Percentiles rank a stretch among this genome's conserved stretches.
phyloP scores from a whole-genome alignment of 176 grass and related monocot species.

The Oryza longistaminata region DNA sequence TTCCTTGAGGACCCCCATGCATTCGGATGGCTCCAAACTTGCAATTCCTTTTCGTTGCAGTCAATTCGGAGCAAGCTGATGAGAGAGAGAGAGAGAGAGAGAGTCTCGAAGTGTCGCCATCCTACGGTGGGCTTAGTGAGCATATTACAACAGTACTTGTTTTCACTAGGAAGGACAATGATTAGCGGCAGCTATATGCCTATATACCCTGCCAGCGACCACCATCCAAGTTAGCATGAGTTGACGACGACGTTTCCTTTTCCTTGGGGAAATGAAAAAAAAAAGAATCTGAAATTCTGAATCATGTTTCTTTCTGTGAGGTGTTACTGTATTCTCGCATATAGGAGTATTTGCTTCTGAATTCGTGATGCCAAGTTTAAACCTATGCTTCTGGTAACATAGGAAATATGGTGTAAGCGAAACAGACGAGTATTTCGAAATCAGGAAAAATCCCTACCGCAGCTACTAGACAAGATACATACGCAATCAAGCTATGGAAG shows the following conservation, averaged over 20 bases:
- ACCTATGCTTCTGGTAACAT: too few species aligned
- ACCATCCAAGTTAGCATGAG: not conserved
- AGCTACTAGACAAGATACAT: too few species aligned
- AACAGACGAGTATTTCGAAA: too few species aligned
- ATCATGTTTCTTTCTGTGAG: not conserved
- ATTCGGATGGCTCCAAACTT: not conserved
- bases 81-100: not conserved
- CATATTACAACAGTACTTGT: slow-evolving; percentile 26
- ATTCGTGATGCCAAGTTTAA: too few species aligned
- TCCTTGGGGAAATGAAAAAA: not conserved
- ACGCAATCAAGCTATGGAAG: too few species aligned
- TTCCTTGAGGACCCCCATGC: slow-evolving; percentile 14
- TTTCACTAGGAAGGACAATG: slow-evolving; percentile 25
- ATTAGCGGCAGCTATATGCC: slow-evolving; percentile 1
- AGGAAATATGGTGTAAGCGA: too few species aligned
- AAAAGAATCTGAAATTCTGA: not conserved
- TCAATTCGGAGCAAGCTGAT: not conserved
- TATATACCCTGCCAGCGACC: not conserved
- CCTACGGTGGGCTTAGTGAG: slow-evolving; percentile 1
- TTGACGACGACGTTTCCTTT: too few species aligned
- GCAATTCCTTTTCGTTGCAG: not conserved
- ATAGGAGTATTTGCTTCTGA: too few species aligned
- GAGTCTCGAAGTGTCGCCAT: not conserved
- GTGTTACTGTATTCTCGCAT: too few species aligned
- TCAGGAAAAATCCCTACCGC: too few species aligned